Evolutionary conservation across 495 filamentous ascomycete species (phyloP).

Genomic region (Letharia columbiana): DNA sequence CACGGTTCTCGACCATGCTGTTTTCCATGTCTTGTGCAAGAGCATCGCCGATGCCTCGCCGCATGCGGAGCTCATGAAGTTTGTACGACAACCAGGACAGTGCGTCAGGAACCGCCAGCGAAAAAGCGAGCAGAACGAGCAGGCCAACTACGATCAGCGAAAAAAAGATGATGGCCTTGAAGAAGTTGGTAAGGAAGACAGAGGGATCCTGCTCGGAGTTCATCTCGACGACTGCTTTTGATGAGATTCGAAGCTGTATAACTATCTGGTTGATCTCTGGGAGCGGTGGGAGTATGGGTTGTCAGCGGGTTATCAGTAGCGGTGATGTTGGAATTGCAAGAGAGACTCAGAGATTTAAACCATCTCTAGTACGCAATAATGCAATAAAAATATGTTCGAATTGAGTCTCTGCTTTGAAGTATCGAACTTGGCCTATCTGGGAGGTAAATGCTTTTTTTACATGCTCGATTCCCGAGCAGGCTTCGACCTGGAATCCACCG

Average conservation of each 20-base stretch:
- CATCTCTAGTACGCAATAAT: not conserved
- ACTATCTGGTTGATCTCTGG: not conserved
- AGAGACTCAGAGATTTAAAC: not conserved
- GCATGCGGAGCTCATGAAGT: not conserved
- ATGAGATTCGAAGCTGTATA: not conserved
- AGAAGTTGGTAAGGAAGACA: not conserved
- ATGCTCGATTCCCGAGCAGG: not conserved
- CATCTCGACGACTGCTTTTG: not conserved
- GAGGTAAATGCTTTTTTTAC: not conserved
- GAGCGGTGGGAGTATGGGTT: not conserved
- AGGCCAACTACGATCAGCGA: not conserved
- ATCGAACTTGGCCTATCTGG: not conserved
- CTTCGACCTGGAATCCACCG: too few species aligned
- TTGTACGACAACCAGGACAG: not conserved
- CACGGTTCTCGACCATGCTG: not conserved
- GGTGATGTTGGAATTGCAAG: not conserved
- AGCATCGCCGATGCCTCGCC: not conserved
- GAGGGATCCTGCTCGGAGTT: not conserved
- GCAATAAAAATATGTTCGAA: not conserved
- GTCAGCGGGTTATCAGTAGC: not conserved
- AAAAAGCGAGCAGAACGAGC: not conserved
- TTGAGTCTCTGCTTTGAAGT: not conserved
- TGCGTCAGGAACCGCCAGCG: not conserved
- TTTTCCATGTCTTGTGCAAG: not conserved
- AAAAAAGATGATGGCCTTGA: not conserved